Evolutionary conservation across 257 asterid species (phyloP), one percentile per base, ranked within the genome.

Genomic region (Capsicum rhomboideum): DNA sequence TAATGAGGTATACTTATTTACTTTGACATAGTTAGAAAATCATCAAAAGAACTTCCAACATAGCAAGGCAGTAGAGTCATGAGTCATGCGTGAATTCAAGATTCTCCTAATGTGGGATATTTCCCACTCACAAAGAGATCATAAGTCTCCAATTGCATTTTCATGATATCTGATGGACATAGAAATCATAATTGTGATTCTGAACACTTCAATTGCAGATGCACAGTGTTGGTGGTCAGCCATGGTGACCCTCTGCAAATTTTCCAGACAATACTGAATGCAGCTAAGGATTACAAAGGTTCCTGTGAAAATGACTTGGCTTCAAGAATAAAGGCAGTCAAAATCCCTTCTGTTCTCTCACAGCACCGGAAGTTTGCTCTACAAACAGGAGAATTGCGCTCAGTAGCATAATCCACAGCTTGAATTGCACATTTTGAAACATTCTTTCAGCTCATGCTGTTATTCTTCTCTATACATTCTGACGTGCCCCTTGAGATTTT

Each of bases 181-280:
- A 72, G 44, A 44, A n/a, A 23, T 72, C 21, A 74, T 23, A 8
- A 49, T 75, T 75, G 61, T 49, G 44, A 26, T 49, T 26, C 4
- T n/a, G 59, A 42, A 26, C 80, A 50, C 17, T 26, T 17, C 44
- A 50, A 79, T 67, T 86, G 89, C 85, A 96, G 99, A 63, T 93
- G 99, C 83, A 84, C 90, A 0, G 91, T 96, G 83, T 87, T 96
- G 91, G 85, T 96, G 16, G 98, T 96, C 74, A 90, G 98, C 89
- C 99, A 96, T 83, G 99, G 99, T 4, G 98, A 96, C 87, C 98
- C 99, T 10, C 97, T 96, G 85, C 99, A 96, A 91, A 96, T 96
- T 83, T 86, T 96, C 86, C 99, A 96, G 93, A 92, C 98, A 66
- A 84, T 90, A 71, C 69, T 92, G 29, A 87, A 84, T 85, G 96